Base-by-base conservation (phyloP, 2,329 filamentous ascomycete species). In the Trichophyton benhamiae region DNA sequence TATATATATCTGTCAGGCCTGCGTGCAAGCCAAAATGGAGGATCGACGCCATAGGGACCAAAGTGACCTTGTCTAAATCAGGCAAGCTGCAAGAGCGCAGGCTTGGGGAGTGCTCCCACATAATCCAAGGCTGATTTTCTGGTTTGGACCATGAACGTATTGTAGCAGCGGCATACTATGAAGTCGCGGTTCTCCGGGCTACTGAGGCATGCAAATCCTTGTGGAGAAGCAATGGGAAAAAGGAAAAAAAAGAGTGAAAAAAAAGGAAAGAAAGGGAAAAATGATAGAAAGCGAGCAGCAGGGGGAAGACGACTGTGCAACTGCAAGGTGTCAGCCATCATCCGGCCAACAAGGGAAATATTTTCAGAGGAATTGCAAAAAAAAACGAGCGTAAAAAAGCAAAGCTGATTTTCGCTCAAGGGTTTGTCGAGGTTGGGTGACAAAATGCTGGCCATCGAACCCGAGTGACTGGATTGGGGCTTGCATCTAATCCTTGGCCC, bases 281-380 rank as follows among this genome's bases (percentile, higher is more conserved):
- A 41, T n/a, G 13, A 58, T 22, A 13, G 36, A 38, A 22, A 38
- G 27, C 7, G 38, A 15, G 25, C 20, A 8, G 30, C 57, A 55
- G 30, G 49, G 17, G 49, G 49, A 22, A 36, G 5, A 49, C 7
- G 49, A 55, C 49, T 55, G 49, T 55, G 49, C 49, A 55, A 55
- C 49, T 55, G 49, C 49, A 55, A 15, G 27, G 15, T 55, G 15
- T 55, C 49, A 55, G 49, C 49, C 49, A 55, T 30, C 6, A 25
- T 53, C 30, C 49, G 49, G 49, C 25, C 25, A 53, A 36, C 49
- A 53, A 53, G 49, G 25, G 49, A 53, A 36, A 36, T 55, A 55
- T 36, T 36, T 55, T 27, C 27, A 55, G 15, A 55, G 49, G 49
- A 36, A 55, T 55, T 55, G 49, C 49, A 55, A 55, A 55, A 33